Percentiles rank a stretch among this genome's conserved stretches.
These are phyloP conservation scores for cucumber (Cucumis sativus) DNA, from an alignment of 306 rosid species.

Conservation along the genomic window DNA sequence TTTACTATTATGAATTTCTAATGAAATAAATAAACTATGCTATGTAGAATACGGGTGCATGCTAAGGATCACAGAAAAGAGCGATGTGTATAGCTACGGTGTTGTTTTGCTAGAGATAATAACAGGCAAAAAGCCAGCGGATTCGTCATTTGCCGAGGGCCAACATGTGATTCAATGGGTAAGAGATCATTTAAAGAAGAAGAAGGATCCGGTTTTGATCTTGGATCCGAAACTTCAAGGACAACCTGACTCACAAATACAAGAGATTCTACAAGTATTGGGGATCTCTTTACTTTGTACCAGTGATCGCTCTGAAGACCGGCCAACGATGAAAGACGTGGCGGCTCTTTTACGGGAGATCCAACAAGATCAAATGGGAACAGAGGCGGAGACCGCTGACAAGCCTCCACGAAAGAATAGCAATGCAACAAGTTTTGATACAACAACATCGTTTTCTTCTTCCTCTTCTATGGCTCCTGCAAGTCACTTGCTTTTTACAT, in stretches of 20 bases:
- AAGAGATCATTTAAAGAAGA: conserved; percentile 57
- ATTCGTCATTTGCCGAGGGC: conserved; percentile 63
- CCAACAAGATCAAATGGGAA: conserved; percentile 22
- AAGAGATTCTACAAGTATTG: conserved; percentile 79
- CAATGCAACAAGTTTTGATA: neutral
- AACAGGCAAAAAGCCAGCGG: conserved; percentile 74
- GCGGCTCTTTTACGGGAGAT: conserved; percentile 79
- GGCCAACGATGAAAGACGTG: conserved; percentile 93
- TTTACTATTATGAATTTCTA: neutral
- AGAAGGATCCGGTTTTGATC: conserved; percentile 56
- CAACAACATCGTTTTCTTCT: conserved; percentile 12
- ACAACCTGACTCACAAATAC: conserved; percentile 60
- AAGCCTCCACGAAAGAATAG: conserved; percentile 21
- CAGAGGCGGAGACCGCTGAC: conserved; percentile 28
- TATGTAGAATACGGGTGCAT: conserved; percentile 80
- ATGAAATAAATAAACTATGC: neutral
- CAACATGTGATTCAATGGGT: conserved; percentile 84
- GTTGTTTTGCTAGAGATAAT: conserved; percentile 77
- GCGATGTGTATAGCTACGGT: conserved; percentile 88
- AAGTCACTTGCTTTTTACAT: conserved; percentile 19
- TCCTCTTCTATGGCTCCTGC: conserved; percentile 32
- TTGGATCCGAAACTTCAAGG: conserved; percentile 73
- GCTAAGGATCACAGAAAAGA: conserved; percentile 72
- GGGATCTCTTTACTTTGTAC: conserved; percentile 81
- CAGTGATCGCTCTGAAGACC: conserved; percentile 60